A percentile compares a stretch with the other conserved stretches of the same genome.
phyloP scores from a whole-genome alignment of 371 early-diverging fungal genomes.

The Lichtheimia ramosa region DNA sequence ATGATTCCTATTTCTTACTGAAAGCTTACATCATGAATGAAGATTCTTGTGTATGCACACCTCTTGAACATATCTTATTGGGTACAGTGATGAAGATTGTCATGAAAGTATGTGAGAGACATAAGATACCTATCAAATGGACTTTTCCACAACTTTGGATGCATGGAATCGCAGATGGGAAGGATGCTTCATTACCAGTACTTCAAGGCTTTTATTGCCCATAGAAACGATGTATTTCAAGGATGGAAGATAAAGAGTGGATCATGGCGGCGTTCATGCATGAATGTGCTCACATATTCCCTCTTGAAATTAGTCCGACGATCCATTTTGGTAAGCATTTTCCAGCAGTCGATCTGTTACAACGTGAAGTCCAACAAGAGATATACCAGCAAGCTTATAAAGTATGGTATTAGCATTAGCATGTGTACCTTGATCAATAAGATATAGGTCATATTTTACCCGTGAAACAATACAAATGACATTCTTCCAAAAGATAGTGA shows the following conservation, averaged over 20 bases:
- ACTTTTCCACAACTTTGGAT: slow-evolving; percentile 47
- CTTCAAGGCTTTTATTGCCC: slow-evolving; percentile 54
- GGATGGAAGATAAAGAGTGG: slow-evolving; percentile 29
- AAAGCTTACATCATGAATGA: too few species aligned
- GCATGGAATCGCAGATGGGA: slow-evolving; percentile 47
- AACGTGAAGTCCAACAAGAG: slow-evolving; percentile 28
- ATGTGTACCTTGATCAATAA: too few species aligned
- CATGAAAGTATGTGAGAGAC: slow-evolving; percentile 42
- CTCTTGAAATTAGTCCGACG: slow-evolving; percentile 9
- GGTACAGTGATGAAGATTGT: slow-evolving; percentile 64
- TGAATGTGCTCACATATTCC: background rate
- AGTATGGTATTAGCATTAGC: slow-evolving; percentile 2
- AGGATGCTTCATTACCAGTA: slow-evolving; percentile 64
- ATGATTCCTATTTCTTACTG: background rate
- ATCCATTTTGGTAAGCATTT: slow-evolving; percentile 33
- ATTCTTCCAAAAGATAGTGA: too few species aligned
- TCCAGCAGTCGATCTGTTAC: slow-evolving; percentile 25
- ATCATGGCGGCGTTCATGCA: background rate
- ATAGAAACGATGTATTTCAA: slow-evolving; percentile 43
- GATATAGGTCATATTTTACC: too few species aligned
- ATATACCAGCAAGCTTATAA: slow-evolving; percentile 22
- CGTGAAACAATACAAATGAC: too few species aligned
- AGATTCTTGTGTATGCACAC: slow-evolving; percentile 57
- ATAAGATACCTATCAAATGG: slow-evolving; percentile 48
- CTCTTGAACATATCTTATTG: slow-evolving; percentile 54